Percentiles rank a stretch among this genome's conserved stretches.
phyloP scores from a whole-genome alignment of 805 yeast genomes.

The Maudiozyma bulderi region DNA sequence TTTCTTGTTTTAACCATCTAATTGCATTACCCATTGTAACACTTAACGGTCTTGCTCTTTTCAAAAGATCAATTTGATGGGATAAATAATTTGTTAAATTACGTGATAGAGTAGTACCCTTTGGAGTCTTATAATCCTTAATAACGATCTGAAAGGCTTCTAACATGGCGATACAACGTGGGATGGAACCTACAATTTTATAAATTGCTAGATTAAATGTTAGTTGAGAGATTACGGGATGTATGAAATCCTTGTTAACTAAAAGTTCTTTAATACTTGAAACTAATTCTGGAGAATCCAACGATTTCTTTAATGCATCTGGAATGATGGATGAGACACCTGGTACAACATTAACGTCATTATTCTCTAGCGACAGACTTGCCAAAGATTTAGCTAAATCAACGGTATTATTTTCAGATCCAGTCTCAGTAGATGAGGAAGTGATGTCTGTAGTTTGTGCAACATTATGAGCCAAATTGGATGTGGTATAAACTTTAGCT shows the following conservation, averaged over 20 bases:
- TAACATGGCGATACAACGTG: slow-evolving; percentile 77
- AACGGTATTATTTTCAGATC: slow-evolving; percentile 4
- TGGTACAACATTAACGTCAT: slow-evolving; percentile 30
- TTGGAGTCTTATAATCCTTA: slow-evolving; percentile 73
- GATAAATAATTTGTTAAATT: slow-evolving; percentile 80
- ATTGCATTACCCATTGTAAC: slow-evolving; percentile 97
- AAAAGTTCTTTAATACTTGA: slow-evolving; percentile 27
- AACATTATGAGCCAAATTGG: slow-evolving; percentile 9
- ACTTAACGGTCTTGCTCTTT: slow-evolving; percentile 82
- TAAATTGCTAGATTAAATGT: slow-evolving; percentile 77
- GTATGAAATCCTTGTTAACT: slow-evolving; percentile 47
- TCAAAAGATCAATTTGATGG: slow-evolving; percentile 86
- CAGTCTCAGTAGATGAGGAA: slow-evolving; percentile 1
- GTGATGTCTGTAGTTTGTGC: background rate
- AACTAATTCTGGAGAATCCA: slow-evolving; percentile 21
- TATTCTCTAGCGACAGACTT: slow-evolving; percentile 18
- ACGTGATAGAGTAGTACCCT: slow-evolving; percentile 74
- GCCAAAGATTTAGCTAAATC: slow-evolving; percentile 23
- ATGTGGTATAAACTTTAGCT: slow-evolving; percentile 16
- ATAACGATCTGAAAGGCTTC: slow-evolving; percentile 76
- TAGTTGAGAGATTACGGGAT: slow-evolving; percentile 72
- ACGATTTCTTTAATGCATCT: slow-evolving; percentile 31
- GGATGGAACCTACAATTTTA: slow-evolving; percentile 80
- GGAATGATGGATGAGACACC: slow-evolving; percentile 34
- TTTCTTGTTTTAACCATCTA: slow-evolving; percentile 93